Conservation (phyloP, 805 yeast species). For the Kodamaea jinghongensis region DNA sequence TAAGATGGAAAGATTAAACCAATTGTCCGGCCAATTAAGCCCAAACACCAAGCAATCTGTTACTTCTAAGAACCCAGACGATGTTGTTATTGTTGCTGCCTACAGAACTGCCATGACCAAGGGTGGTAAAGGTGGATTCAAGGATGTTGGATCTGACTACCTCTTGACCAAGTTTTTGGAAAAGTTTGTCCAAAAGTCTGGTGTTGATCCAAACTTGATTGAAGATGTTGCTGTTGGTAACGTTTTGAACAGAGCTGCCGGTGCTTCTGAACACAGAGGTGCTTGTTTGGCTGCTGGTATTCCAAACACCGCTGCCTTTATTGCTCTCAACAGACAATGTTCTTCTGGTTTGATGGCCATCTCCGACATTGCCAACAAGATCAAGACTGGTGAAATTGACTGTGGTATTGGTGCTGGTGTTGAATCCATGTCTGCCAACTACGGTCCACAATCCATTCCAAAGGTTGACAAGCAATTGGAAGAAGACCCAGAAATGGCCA, state of each 20-base stretch:
- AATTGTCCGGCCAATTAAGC: conserved; percentile 42
- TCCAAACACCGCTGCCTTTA: conserved; percentile 74
- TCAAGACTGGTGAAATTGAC: conserved; percentile 81
- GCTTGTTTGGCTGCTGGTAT: conserved; percentile 89
- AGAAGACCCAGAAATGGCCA: conserved; percentile 43
- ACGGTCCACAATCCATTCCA: conserved; percentile 77
- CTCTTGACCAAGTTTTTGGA: conserved; percentile 62
- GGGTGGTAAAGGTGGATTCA: conserved; percentile 84
- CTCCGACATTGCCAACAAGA: conserved; percentile 86
- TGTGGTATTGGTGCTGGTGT: conserved; percentile 92
- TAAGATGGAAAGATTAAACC: conserved; percentile 45
- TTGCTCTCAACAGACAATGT: conserved; percentile 90
- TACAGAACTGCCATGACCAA: conserved; percentile 87
- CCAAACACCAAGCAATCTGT: conserved; percentile 42
- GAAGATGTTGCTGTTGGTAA: conserved; percentile 91
- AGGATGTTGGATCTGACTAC: conserved; percentile 80
- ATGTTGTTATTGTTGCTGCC: conserved; percentile 87
- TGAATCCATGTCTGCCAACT: conserved; percentile 89
- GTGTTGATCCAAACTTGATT: conserved; percentile 50
- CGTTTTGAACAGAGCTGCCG: conserved; percentile 89
- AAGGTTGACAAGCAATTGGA: conserved; percentile 33
- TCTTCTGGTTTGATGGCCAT: conserved; percentile 92
- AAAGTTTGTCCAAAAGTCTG: conserved; percentile 55
- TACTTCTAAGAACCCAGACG: conserved; percentile 67
- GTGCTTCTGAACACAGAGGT: conserved; percentile 92